Base-by-base conservation (phyloP, 2,329 filamentous ascomycete species). In the Ceratocystis albifundus region DNA sequence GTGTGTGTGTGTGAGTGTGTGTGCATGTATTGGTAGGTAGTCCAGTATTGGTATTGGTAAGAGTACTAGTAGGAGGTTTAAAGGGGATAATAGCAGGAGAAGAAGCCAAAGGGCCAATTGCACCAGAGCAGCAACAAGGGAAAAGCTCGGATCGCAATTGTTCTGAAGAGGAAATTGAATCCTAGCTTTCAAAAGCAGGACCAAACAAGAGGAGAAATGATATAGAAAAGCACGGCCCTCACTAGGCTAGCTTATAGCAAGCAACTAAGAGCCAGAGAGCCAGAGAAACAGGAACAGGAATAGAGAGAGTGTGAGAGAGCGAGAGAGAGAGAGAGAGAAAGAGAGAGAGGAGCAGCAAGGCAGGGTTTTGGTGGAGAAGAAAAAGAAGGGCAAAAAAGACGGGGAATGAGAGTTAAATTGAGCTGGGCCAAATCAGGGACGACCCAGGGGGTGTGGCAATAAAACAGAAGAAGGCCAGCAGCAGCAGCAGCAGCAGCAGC, bases 351-450 rank as follows among this genome's bases (percentile, higher is more conserved):
- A 20, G 45, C 17, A 20, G 45, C 17, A 17, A 20, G 45, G 12
- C 48, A 53, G 48, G 48, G 48, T 50, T 50, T 50, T 48, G 32
- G 59, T 55, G 44, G 30, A 68, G 41, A 55, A 67, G 17, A 4
- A 64, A 66, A 36, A 67, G 50, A 36, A 55, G 50, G 17, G 4
- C 62, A 66, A 36, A 67, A 57, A 36, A 55, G 50, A 62, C 50
- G 44, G 66, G 61, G 67, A 62, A 62, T 65, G 62, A n/a, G 61
- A 59, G 66, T 41, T 25, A 65, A 28, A 36, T 10, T 12, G 44
- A 62, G 44, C 44, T 28, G 36, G 57, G 66, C 64, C 65, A 66
- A 68, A 20, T 53, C 32, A 28, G 48, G 65, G 41, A 57, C 50
- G n/a, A 36, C 32, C 32, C 32, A 36, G 32, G 32, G 32, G 32